phyloP scores from a whole-genome alignment of 768 basidiomycete genomes.

The Vararia minispora region DNA sequence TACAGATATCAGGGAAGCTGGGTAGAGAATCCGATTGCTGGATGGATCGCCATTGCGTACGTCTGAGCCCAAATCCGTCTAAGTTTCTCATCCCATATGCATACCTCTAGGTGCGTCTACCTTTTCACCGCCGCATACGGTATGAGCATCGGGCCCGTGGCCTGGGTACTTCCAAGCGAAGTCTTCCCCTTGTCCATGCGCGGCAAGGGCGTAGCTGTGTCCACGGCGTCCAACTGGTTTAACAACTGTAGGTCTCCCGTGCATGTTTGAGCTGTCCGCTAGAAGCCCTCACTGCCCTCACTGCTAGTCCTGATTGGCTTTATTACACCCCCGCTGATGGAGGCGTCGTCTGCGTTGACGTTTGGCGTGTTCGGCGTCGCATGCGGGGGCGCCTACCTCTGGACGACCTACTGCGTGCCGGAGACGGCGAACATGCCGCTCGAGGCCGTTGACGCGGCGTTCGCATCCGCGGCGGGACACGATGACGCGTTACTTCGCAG shows the following conservation, averaged over 20 bases:
- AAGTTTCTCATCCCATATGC: not conserved
- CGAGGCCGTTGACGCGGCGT: slow-evolving; percentile 66
- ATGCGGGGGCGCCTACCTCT: slow-evolving; percentile 57
- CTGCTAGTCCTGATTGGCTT: slow-evolving; percentile 62
- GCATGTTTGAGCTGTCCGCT: not conserved
- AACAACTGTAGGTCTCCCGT: slow-evolving; percentile 47
- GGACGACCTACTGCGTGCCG: slow-evolving; percentile 59
- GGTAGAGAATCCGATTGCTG: slow-evolving; percentile 43
- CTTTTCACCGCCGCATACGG: slow-evolving; percentile 71
- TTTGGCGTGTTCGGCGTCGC: slow-evolving; percentile 56
- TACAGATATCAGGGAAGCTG: slow-evolving; percentile 45
- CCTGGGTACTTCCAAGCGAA: slow-evolving; percentile 79
- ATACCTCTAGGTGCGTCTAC: slow-evolving; percentile 38
- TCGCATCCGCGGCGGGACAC: slow-evolving; percentile 43
- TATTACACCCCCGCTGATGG: slow-evolving; percentile 55
- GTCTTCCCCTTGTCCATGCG: slow-evolving; percentile 73
- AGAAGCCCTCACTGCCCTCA: not conserved
- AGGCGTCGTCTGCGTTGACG: slow-evolving; percentile 55
- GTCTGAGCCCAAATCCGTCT: slow-evolving; percentile 14
- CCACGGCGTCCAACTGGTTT: slow-evolving; percentile 79
- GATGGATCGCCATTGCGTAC: slow-evolving; percentile 62
- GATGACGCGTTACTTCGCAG: slow-evolving; percentile 40
- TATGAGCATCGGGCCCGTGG: slow-evolving; percentile 66
- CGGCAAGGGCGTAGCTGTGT: slow-evolving; percentile 72
- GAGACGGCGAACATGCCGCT: slow-evolving; percentile 70